Evolutionary conservation across 495 filamentous ascomycete genomes (phyloP), one percentile per base, ranked within the genome.

Genomic region (Filosporella fistucella): DNA sequence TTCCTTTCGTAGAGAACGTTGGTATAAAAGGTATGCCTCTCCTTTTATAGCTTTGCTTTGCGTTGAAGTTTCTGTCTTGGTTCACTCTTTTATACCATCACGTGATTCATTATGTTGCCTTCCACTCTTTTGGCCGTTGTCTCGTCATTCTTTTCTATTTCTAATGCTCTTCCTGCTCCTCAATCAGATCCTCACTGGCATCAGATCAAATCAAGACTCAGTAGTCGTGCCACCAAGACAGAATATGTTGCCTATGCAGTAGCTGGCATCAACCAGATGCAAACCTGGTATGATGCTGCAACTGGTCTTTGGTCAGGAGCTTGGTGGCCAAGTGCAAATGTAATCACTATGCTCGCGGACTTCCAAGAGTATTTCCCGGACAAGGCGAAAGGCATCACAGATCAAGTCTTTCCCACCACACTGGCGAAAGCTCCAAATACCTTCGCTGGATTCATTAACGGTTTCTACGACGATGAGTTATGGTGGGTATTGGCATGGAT

Each of bases 301-400:
- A 82, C 71, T 0, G 85, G 85, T 13, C 65, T 86, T 4, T 89
- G 81, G 80, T 57, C 74, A 49, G 79, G 74, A 1, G 77, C 76
- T 3, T 90, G 86, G 86, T 90, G 86, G 86, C 84, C 87, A 61
- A 75, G 72, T 24, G 85, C 80, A 45, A 90, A 88, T 60, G 75
- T 69, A 42, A 60, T 89, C 52, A 86, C 82, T 1, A 70, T 74
- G 38, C 60, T 88, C 24, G 77, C 73, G 47, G 81, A 89, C 55
- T 73, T 83, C 52, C 78, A 80, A 18, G 47, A 65, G 11, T 48
- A 46, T 14, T 41, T 75, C n/a, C 72, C 78, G 35, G 45, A 54
- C 5, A 55, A 32, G 25, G 37, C 32, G n/a, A n/a, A 20, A 13
- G 12, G 47, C 6, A 41, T 54, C 4, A 52, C 50, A 2, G 22